Evolutionary conservation across 257 asterid genomes (phyloP).

Genomic region (Jaltomata sinuosa): DNA sequence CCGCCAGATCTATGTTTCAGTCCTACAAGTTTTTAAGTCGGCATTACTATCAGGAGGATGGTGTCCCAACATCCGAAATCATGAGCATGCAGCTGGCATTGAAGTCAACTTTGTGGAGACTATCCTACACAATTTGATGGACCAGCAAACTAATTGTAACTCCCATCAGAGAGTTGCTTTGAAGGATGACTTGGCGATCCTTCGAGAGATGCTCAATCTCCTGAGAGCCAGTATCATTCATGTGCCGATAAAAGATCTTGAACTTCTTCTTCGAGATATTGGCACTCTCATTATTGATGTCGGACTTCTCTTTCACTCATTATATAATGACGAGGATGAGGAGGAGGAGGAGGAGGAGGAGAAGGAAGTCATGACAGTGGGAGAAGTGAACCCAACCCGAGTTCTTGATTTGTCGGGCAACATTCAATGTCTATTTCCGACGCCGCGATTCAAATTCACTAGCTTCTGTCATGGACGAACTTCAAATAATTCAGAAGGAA

Average conservation of each 20-base stretch:
- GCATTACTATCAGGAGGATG: not conserved
- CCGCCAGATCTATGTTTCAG: not conserved
- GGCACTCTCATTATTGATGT: not conserved
- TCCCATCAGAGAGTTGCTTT: not conserved
- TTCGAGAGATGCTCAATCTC: not conserved
- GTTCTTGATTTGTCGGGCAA: no score
- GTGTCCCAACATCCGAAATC: not conserved
- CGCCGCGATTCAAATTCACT: not conserved
- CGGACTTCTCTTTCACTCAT: not conserved
- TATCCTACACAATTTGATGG: not conserved
- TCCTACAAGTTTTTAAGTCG: not conserved
- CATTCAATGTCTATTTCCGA: not conserved
- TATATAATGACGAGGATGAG: not conserved
- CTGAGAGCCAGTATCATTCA: not conserved
- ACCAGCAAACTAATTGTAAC: not conserved
- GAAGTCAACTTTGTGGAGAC: not conserved
- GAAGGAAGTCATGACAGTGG: no score
- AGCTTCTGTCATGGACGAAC: not conserved
- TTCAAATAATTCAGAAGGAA: not conserved
- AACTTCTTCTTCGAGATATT: not conserved
- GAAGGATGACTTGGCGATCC: not conserved
- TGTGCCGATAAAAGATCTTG: not conserved
- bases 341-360: not conserved
- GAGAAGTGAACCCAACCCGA: no score
- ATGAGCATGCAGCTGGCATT: not conserved